Base-by-base conservation (phyloP, 768 basidiomycete genomes). In the Suillus bovinus region DNA sequence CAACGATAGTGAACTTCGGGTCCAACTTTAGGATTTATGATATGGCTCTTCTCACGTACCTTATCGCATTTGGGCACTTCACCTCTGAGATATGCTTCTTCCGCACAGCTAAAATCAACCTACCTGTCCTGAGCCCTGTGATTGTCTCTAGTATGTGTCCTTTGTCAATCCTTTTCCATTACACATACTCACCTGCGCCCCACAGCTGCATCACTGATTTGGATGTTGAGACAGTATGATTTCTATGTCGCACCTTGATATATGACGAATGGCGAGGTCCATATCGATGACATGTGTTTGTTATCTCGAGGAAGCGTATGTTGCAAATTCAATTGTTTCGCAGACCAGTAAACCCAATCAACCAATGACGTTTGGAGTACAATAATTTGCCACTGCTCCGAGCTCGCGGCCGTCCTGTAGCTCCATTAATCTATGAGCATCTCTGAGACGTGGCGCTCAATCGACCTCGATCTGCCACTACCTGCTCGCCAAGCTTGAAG, bases 11-110 rank as follows among this genome's bases (percentile, higher is more conserved):
- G 33, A 41, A 61, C 24, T 2, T 27, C 17, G 5, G 16, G 4
- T 16, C 16, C 0, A 16, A 39, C n/a, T 42, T 46, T 64, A 98
- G 96, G 31, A 77, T 95, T 24, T 99, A 97, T 76, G 90, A 96
- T 74, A 88, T 97, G 79, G 84, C 94, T 7, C 76, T 97, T 63
- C 79, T 89, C 70, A 90, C 93, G 41, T 99, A 96, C 78, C 84
- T 94, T 60, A 86, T 98, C 68, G 96, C 94, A 2, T 90, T 94
- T 70, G 84, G 82, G 5, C 96, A 99, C 78, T 98, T 97, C 72
- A 82, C 83, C 42, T 89, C 92, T 20, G 96, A 99, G 77, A 70
- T 91, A 44, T 75, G 94, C 70, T 84, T 97, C 64, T 99, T 88
- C 78, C 82, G 86, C 57, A 89, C 93, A 2, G 85, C 89, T 41